Evolutionary conservation across 2,329 filamentous ascomycete species (phyloP).

Genomic region (Penicillium aurantiogriseum): DNA sequence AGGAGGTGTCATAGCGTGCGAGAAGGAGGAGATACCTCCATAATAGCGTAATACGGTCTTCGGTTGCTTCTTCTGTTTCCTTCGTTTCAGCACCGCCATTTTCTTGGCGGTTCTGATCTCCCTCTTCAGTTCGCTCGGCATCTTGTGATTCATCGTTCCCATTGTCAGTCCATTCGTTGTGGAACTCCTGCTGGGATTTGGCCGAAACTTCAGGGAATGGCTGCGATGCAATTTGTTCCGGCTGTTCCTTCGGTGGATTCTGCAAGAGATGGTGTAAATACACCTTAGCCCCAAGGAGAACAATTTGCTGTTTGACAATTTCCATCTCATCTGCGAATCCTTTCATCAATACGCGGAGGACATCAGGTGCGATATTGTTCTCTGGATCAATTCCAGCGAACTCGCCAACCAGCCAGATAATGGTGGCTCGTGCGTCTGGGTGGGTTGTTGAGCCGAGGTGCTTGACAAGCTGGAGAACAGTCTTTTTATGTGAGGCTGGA

Average conservation of each 20-base stretch:
- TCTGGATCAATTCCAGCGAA: slow-evolving; percentile 77
- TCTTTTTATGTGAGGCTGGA: slow-evolving; percentile 74
- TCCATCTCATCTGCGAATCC: slow-evolving; percentile 82
- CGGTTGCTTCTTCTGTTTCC: slow-evolving; percentile 30
- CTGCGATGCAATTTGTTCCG: slow-evolving; percentile 9
- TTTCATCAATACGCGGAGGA: slow-evolving; percentile 81
- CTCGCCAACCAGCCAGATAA: slow-evolving; percentile 96
- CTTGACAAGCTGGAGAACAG: slow-evolving; percentile 83
- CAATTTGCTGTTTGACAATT: slow-evolving; percentile 82
- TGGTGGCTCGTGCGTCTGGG: slow-evolving; percentile 84
- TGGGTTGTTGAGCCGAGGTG: slow-evolving; percentile 87
- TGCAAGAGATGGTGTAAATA: slow-evolving; percentile 79
- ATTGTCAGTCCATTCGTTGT: slow-evolving; percentile 35
- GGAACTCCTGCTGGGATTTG: slow-evolving; percentile 27
- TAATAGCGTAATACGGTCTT: slow-evolving; percentile 69
- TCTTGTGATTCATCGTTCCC: slow-evolving; percentile 26
- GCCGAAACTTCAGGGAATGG: slow-evolving; percentile 19
- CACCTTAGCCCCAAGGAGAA: slow-evolving; percentile 92
- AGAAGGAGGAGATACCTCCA: slow-evolving; percentile 85
- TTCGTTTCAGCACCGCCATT: slow-evolving; percentile 17
- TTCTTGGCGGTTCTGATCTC: slow-evolving; percentile 26
- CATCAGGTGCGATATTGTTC: slow-evolving; percentile 89
- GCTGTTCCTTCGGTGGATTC: slow-evolving; percentile 39
- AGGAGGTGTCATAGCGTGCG: slow-evolving; percentile 89
- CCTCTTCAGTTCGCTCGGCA: slow-evolving; percentile 26